Conservation (phyloP, 2,329 filamentous ascomycete genomes). For the Aspergillus sp. region DNA sequence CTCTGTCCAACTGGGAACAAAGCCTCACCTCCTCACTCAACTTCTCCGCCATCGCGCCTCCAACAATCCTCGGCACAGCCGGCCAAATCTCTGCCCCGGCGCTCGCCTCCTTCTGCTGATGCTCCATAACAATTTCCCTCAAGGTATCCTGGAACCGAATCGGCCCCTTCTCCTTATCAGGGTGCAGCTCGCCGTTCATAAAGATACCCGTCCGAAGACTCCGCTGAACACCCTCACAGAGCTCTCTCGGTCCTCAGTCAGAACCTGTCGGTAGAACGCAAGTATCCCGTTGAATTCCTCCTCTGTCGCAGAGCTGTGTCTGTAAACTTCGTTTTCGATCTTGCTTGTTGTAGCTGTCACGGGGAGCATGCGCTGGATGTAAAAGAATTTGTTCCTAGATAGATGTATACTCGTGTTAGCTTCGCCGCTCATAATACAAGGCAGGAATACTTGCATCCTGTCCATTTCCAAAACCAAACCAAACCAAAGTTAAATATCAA, state of each 20-base stretch:
- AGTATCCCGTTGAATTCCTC: slow-evolving; percentile 59
- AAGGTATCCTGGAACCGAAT: slow-evolving; percentile 55
- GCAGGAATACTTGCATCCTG: no score
- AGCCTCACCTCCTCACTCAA: neutral
- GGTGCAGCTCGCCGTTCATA: slow-evolving; percentile 63
- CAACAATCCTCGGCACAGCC: slow-evolving; percentile 23
- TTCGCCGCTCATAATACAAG: no score
- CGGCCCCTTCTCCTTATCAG: slow-evolving; percentile 54
- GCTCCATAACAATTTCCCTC: slow-evolving; percentile 48
- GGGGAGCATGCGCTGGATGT: slow-evolving; percentile 63
- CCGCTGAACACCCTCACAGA: slow-evolving; percentile 58
- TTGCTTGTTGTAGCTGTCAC: slow-evolving; percentile 49
- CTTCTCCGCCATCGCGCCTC: neutral
- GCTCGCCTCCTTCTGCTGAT: slow-evolving; percentile 42
- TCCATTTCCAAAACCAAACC: no score
- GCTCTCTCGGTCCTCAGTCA: slow-evolving; percentile 62
- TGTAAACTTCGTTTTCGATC: slow-evolving; percentile 64
- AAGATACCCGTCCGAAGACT: slow-evolving; percentile 63
- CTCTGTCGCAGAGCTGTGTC: slow-evolving; percentile 58
- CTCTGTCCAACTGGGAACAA: neutral
- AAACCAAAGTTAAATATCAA: no score
- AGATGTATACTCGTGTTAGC: no score
- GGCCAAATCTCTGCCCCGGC: slow-evolving; percentile 53
- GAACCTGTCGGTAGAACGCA: slow-evolving; percentile 61
- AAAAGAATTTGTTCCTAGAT: slow-evolving; percentile 56